Conservation (phyloP, 2,329 filamentous ascomycete genomes). For the Teratosphaeria pseudoeucalypti region DNA sequence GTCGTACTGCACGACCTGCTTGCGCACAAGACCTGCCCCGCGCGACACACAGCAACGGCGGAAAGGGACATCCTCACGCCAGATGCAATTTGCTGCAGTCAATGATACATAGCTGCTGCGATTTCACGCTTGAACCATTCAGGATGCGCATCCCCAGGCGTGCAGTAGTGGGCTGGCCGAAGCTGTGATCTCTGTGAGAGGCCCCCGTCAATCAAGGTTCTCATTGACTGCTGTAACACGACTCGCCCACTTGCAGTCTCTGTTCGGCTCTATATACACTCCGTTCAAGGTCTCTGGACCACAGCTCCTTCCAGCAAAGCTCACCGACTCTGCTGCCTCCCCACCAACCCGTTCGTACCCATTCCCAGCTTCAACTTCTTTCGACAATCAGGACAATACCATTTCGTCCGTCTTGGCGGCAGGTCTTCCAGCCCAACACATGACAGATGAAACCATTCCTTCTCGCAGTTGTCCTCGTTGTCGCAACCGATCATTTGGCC, state of each 20-base stretch:
- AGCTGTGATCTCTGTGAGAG: no score
- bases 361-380: conserved; percentile 33
- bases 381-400: conserved; percentile 74
- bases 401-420: conserved; percentile 64
- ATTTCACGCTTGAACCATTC: no score
- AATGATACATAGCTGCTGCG: no score
- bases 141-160: no score
- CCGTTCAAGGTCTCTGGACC: no score
- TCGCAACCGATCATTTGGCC: conserved; percentile 79
- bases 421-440: conserved; percentile 62
- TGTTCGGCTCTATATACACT: background rate
- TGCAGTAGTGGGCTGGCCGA: no score
- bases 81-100: background rate
- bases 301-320: background rate
- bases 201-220: no score
- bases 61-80: background rate
- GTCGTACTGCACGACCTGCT: background rate
- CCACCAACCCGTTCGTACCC: conserved; percentile 15
- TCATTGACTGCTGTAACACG: no score
- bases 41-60: background rate
- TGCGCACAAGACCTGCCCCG: background rate
- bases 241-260: no score
- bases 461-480: conserved; percentile 65
- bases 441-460: conserved; percentile 76
- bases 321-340: conserved; percentile 2